Evolutionary conservation across 805 yeast species (phyloP).

Genomic region (Debaryomyces tyrocola): DNA sequence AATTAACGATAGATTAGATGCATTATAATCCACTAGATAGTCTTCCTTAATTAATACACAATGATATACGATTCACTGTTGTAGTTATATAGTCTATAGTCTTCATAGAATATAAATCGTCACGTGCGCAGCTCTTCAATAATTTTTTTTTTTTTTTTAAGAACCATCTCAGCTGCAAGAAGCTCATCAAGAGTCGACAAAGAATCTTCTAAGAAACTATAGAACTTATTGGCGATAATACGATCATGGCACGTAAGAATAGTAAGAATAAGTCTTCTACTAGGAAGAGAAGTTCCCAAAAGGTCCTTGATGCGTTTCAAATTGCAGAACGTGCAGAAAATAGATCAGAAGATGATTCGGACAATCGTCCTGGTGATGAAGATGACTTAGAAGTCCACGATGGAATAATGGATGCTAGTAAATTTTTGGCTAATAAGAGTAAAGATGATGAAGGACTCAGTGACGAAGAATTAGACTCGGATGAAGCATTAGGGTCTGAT

Average conservation of each 20-base stretch:
- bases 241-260: conserved; percentile 17
- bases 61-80: not conserved
- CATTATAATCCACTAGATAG: conserved; percentile 49
- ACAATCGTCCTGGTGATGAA: conserved; percentile 16
- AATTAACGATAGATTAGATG: conserved; percentile 92
- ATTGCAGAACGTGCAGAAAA: conserved; percentile 42
- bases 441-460: conserved; percentile 36
- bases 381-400: conserved; percentile 28
- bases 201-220: too few relatives aligned
- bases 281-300: conserved; percentile 34
- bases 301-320: conserved; percentile 44
- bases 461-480: conserved; percentile 77
- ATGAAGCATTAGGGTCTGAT: conserved; percentile 84
- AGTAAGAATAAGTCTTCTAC: conserved; percentile 15
- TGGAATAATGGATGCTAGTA: conserved; percentile 44
- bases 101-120: not conserved
- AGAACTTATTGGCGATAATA: not conserved
- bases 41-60: not conserved
- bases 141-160: not conserved
- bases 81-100: not conserved
- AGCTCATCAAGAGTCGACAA: not conserved
- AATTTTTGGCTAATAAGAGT: conserved; percentile 29
- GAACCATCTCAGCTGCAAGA: conserved; percentile 1
- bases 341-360: conserved; percentile 17
- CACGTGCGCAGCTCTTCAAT: not conserved